These are phyloP conservation scores for Gynostemma pentaphyllum DNA, from an alignment of 306 rosid species.

Conservation along the genomic window DNA sequence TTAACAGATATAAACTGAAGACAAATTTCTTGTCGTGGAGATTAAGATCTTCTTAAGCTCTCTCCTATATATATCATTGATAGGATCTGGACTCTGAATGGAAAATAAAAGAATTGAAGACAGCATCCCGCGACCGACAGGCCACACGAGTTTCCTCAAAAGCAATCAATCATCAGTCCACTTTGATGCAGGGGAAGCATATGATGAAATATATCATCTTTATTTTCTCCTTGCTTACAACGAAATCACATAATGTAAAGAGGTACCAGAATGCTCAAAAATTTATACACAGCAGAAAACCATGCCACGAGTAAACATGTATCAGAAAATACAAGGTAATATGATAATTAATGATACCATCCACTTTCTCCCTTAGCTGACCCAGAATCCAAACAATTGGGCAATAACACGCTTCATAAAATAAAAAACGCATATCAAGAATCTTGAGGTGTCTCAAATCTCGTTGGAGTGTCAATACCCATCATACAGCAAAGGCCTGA, in stretches of 20 bases:
- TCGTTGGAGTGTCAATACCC: conserved; percentile 95
- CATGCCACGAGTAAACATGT: not conserved
- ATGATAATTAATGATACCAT: conserved; percentile 3
- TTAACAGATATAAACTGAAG: too few species aligned
- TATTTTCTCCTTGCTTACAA: conserved; percentile 8
- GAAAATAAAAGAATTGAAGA: not conserved
- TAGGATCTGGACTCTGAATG: too few species aligned
- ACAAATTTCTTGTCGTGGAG: too few species aligned
- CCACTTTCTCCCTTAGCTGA: conserved; percentile 12
- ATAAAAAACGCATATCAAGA: conserved; percentile 24
- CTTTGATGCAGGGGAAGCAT: not conserved
- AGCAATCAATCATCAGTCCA: not conserved
- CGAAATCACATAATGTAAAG: not conserved
- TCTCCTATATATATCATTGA: too few species aligned
- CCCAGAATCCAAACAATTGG: not conserved
- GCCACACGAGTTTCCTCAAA: not conserved
- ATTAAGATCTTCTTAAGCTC: too few species aligned
- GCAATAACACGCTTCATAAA: not conserved
- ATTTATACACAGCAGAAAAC: not conserved
- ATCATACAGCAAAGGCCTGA: conserved; percentile 97
- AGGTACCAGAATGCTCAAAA: not conserved
- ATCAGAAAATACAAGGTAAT: not conserved
- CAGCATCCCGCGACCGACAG: not conserved
- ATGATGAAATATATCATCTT: conserved; percentile 3
- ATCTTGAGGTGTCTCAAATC: conserved; percentile 88